Percentiles rank a stretch among this genome's conserved stretches.
phyloP scores from a whole-genome alignment of 2,329 filamentous ascomycete genomes.

The Scedosporium dehoogii region DNA sequence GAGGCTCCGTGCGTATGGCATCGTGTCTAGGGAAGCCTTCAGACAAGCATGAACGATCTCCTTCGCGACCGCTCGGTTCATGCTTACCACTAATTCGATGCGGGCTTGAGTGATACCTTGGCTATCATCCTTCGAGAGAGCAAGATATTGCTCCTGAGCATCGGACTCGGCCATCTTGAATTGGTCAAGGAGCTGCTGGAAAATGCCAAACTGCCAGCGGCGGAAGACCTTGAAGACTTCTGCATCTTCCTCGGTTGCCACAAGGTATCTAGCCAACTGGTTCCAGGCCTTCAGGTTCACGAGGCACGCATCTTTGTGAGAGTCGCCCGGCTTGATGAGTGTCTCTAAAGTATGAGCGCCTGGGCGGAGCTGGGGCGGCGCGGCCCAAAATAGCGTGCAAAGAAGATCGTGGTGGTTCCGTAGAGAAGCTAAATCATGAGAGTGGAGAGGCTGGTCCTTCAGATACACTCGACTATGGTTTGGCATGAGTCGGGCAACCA shows the following conservation, averaged over 20 bases:
- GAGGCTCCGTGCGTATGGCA: conserved; percentile 34
- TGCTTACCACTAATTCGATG: conserved; percentile 37
- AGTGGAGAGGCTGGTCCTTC: conserved; percentile 50
- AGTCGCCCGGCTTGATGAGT: conserved; percentile 47
- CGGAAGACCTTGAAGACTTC: conserved; percentile 35
- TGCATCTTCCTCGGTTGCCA: conserved; percentile 31
- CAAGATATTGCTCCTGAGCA: conserved; percentile 44
- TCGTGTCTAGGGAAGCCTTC: conserved; percentile 39
- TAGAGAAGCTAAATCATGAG: conserved; percentile 52
- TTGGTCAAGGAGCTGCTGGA: conserved; percentile 46
- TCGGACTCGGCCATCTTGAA: conserved; percentile 46
- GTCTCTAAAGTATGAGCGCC: conserved; percentile 44
- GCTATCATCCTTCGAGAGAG: conserved; percentile 35
- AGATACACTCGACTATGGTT: conserved; percentile 56
- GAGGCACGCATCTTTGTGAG: conserved; percentile 56
- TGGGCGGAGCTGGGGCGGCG: conserved; percentile 44
- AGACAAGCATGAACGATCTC: conserved; percentile 41
- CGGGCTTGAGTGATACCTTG: conserved; percentile 31
- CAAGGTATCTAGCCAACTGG: conserved; percentile 49
- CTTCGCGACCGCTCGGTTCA: conserved; percentile 42
- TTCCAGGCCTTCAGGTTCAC: conserved; percentile 56
- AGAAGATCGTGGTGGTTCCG: conserved; percentile 61
- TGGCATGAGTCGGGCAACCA: conserved; percentile 51
- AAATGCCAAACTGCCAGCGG: conserved; percentile 45
- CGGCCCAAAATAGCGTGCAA: conserved; percentile 56